Base-by-base conservation (phyloP, 805 yeast genomes). In the Wickerhamiella australiensis region DNA sequence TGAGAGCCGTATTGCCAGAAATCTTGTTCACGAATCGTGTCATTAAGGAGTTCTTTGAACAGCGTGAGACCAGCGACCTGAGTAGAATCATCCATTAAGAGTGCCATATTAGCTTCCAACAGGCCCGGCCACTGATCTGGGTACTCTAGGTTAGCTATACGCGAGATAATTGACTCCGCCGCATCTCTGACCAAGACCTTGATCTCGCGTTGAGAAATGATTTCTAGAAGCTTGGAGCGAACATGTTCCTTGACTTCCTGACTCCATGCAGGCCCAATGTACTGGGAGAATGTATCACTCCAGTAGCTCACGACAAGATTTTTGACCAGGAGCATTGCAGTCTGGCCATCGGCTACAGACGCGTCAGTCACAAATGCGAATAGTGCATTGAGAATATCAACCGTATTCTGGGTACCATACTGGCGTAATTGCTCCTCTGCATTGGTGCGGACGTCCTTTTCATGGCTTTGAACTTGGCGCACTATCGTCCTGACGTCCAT, bases 61-160 rank as follows among this genome's bases (percentile, higher is more conserved):
- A 63, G 53, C 5, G 53, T 50, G 15, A 64, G 52, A 1, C 62
- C 65, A 0, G 65, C 66, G 9, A 52, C 49, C 42, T 85, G 66
- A 3, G 82, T 79, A 18, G 85, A 59, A 5, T 63, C 63, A 29
- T 65, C 59, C 50, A 84, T 61, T 25, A 59, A 51, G 31, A 57
- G 6, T 7, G 42, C 25, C 20, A 59, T 20, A 7, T 51, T 47
- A 2, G 29, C 26, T 2, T 55, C 53, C 12, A 62, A 42, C 43
- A 88, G 67, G 20, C 71, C 73, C 0, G 96, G 95, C 97, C 97
- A 90, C 61, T 86, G 94, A 60, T 92, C 97, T 0, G 98, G 98
- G 59, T 77, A 90, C 60, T 90, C 98, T 1, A 80, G 83, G 2
- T 83, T 82, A 0, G 95, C 86, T 13, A 90, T 84, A 58, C 84